These are phyloP conservation scores for Pleurotus citrinopileatus DNA, from an alignment of 768 basidiomycete genomes.

Conservation along the genomic window DNA sequence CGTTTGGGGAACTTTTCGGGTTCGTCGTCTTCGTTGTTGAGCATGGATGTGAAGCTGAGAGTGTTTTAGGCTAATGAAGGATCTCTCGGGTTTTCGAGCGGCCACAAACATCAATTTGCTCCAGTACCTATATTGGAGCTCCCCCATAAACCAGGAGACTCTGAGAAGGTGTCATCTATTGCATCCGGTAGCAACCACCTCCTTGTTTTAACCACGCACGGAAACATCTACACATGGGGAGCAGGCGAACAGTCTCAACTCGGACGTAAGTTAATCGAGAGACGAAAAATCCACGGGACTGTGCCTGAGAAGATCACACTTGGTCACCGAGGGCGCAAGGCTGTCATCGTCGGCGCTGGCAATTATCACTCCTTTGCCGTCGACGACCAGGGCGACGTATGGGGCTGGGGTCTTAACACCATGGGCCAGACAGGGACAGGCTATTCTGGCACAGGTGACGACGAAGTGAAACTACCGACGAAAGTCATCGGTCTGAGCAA, in stretches of 20 bases:
- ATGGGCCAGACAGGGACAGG: slow-evolving; percentile 81
- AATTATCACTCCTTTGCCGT: slow-evolving; percentile 89
- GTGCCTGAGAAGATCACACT: slow-evolving; percentile 83
- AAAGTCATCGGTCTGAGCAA: slow-evolving; percentile 65
- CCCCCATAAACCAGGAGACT: slow-evolving; percentile 56
- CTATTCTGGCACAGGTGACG: slow-evolving; percentile 38
- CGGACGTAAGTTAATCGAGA: slow-evolving; percentile 85
- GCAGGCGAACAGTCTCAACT: slow-evolving; percentile 90
- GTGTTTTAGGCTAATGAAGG: slow-evolving; percentile 73
- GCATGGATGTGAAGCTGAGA: too few relatives aligned
- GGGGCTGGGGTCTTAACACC: slow-evolving; percentile 95
- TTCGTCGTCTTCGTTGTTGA: slow-evolving; percentile 33
- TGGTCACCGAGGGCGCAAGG: slow-evolving; percentile 57
- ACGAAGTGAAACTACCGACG: slow-evolving; percentile 59
- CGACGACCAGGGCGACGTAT: slow-evolving; percentile 77
- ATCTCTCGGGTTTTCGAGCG: slow-evolving; percentile 78
- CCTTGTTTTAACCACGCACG: slow-evolving; percentile 83
- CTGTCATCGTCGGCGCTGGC: slow-evolving; percentile 74
- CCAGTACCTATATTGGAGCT: slow-evolving; percentile 63
- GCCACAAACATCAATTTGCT: slow-evolving; percentile 61
- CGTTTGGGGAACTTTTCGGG: slow-evolving; percentile 90
- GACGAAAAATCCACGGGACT: slow-evolving; percentile 87
- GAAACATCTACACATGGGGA: slow-evolving; percentile 87
- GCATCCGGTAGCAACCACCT: slow-evolving; percentile 88
- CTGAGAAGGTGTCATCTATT: slow-evolving; percentile 71